Conservation (phyloP, 2,329 filamentous ascomycete genomes). For the Talaromyces sp. region DNA sequence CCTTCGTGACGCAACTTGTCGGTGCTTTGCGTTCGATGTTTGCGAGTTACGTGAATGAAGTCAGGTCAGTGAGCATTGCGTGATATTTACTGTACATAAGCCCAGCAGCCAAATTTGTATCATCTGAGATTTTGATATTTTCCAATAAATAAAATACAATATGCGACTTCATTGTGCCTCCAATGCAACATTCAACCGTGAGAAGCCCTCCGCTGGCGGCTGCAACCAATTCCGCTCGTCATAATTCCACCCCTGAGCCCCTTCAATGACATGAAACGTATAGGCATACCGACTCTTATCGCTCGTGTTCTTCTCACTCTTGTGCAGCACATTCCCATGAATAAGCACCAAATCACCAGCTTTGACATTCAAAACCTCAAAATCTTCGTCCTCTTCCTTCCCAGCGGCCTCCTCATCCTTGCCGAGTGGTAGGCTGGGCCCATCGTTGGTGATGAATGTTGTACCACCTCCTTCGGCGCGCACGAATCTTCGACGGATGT, state of each 20-base stretch:
- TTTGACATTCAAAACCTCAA: constrained; percentile 81
- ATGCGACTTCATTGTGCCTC: constrained; percentile 17
- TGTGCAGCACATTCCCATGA: constrained; percentile 92
- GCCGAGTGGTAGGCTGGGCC: constrained; percentile 59
- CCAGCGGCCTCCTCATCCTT: constrained; percentile 44
- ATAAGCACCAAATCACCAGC: constrained; percentile 89
- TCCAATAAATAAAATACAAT: neutral
- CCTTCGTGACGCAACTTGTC: neutral
- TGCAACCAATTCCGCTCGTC: constrained; percentile 92
- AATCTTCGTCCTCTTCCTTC: constrained; percentile 50
- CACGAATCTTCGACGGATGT: constrained; percentile 72
- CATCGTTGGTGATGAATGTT: constrained; percentile 68
- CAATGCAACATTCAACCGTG: constrained; percentile 49
- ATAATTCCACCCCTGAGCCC: constrained; percentile 63
- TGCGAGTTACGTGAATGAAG: neutral
- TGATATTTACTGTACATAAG: neutral
- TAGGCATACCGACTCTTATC: constrained; percentile 88
- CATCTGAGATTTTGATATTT: constrained; percentile 15
- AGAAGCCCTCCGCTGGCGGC: constrained; percentile 75
- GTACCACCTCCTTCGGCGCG: constrained; percentile 50
- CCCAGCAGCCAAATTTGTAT: neutral
- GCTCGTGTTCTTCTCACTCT: constrained; percentile 90
- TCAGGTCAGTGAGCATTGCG: constrained; percentile 7
- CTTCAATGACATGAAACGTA: constrained; percentile 96
- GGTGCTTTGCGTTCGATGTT: neutral